These are phyloP conservation scores for Plectosphaerella plurivora DNA, from an alignment of 2,329 filamentous ascomycete species.

Conservation along the genomic window DNA sequence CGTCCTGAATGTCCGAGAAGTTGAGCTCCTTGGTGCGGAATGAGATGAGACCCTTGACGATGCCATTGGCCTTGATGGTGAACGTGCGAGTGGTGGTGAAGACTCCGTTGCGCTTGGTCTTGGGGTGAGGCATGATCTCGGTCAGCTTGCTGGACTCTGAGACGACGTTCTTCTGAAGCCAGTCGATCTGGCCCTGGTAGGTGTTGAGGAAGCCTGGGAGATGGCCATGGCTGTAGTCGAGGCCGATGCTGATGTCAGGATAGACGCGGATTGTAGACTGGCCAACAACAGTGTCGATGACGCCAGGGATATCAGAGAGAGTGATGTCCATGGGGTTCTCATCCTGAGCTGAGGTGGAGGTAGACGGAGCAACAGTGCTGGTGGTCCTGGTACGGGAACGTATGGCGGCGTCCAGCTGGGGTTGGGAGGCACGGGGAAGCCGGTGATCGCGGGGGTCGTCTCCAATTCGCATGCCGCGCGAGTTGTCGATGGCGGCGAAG, in stretches of 20 bases:
- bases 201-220: neutral
- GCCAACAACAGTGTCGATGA: neutral
- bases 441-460: too few relatives aligned
- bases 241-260: neutral
- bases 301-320: neutral
- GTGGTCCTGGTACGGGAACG: too few relatives aligned
- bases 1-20: too few relatives aligned
- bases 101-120: neutral
- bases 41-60: neutral
- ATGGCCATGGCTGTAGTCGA: neutral
- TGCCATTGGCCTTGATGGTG: neutral
- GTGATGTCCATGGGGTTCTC: too few relatives aligned
- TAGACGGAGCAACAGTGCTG: too few relatives aligned
- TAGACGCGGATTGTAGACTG: neutral
- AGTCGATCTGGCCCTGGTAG: neutral
- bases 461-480: too few relatives aligned
- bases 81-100: neutral
- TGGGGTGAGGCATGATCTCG: neutral
- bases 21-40: neutral
- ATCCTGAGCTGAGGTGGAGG: too few relatives aligned
- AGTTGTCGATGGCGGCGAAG: too few relatives aligned
- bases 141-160: neutral
- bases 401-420: too few relatives aligned
- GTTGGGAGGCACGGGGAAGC: too few relatives aligned
- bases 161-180: neutral